These are phyloP conservation scores for Argentina anserina DNA, from an alignment of 306 rosid species.

Conservation along the genomic window DNA sequence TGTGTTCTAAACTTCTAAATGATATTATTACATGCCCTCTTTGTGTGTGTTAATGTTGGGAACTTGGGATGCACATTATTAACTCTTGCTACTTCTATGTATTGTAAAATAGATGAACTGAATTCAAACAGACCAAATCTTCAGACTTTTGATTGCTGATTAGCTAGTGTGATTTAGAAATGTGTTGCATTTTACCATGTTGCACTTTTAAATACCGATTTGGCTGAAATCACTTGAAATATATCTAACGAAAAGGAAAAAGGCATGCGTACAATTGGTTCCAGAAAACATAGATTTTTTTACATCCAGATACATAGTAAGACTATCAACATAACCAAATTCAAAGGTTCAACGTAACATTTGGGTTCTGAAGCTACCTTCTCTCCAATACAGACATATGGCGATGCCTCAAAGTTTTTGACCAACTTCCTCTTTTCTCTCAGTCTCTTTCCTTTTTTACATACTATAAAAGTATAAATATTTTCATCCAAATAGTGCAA, in stretches of 20 bases:
- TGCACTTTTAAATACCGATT: neutral
- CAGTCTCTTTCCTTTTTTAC: conserved; percentile 1
- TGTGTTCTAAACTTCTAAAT: neutral
- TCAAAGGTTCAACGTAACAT: conserved; percentile 24
- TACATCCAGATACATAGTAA: neutral
- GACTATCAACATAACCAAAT: neutral
- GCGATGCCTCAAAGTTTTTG: conserved; percentile 23
- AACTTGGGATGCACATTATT: conserved; percentile 12
- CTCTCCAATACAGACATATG: conserved; percentile 24
- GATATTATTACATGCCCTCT: neutral
- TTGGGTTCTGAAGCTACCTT: conserved; percentile 38
- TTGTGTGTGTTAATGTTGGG: neutral
- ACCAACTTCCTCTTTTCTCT: conserved; percentile 17
- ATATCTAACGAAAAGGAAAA: neutral
- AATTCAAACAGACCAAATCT: neutral
- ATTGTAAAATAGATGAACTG: conserved; percentile 1
- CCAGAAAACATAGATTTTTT: neutral
- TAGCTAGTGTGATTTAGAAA: neutral
- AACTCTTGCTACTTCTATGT: neutral
- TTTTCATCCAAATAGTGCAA: neutral
- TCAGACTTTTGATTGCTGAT: neutral
- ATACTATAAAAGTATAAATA: neutral
- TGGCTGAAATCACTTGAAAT: neutral
- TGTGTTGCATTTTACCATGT: neutral
- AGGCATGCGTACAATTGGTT: neutral